Evolutionary conservation across 164 flowering plant species (phyloP), one percentile per base, ranked within the genome.

Genomic region (Vitis rotundifolia): DNA sequence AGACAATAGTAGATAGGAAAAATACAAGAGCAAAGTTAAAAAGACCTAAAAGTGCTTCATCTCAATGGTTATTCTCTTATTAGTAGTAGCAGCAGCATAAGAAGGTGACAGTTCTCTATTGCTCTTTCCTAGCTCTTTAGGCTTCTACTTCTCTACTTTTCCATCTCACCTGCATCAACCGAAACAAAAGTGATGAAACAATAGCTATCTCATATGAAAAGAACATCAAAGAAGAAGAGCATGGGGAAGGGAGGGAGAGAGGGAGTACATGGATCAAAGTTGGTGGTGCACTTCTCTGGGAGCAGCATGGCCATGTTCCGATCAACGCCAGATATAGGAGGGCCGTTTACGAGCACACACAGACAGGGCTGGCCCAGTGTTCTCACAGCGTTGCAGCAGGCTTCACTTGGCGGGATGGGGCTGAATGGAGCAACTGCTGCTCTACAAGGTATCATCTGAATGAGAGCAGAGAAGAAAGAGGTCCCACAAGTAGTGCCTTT

Each of bases 371-470:
- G 98, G 29, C 95, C 97, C 0, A 94, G 84, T 59, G 79, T 52
- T 59, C 71, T 82, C 67, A 94, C 72, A 10, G 97, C 88, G 59
- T 59, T 81, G 81, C 97, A 94, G 68, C 98, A 94, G 22, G 88
- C 79, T 11, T 87, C 90, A 67, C 78, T 89, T 7, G 98, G 98
- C 2, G 87, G 93, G 51, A 86, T 71, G 22, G 94, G 87, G 68
- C 91, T 84, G 53, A 84, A 88, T 9, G 97, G 94, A 22, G 90
- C 76, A 1, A 94, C 93, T 8, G 99, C 83, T 49, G 87, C 80
- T 77, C 91, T 76, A 73, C 99, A 94, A n/a, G 99, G 98, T 59
- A 89, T 86, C 62, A 94, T 80, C 83, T 91, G 88, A 52, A 92
- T 81, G 5, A 94, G 84, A 9, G 97, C 80, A 2, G 91, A 76